Evolutionary conservation across 2,329 filamentous ascomycete genomes (phyloP).

Genomic region (Tolypocladium cylindrosporum): DNA sequence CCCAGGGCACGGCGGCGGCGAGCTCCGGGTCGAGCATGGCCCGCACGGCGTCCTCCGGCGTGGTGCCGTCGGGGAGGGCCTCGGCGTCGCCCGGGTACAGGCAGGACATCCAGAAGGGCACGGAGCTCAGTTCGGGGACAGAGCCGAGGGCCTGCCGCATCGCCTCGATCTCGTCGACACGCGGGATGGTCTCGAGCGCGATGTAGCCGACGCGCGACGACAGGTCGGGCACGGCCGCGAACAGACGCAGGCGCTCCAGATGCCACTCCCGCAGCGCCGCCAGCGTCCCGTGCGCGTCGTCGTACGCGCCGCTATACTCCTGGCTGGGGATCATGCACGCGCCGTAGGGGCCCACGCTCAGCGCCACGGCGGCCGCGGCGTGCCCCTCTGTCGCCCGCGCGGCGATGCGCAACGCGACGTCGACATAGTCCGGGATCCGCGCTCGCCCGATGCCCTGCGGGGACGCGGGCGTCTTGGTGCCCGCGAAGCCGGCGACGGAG

Average conservation of each 20-base stretch:
- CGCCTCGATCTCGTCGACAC: constrained; percentile 51
- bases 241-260: constrained; percentile 39
- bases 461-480: constrained; percentile 31
- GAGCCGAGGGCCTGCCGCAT: constrained; percentile 34
- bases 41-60: constrained; percentile 20
- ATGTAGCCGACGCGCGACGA: constrained; percentile 38
- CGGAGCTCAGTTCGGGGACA: constrained; percentile 11
- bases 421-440: constrained; percentile 30
- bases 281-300: constrained; percentile 32
- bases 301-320: constrained; percentile 56
- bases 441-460: constrained; percentile 31
- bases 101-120: constrained; percentile 51
- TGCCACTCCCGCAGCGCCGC: constrained; percentile 47
- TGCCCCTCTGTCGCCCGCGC: constrained; percentile 17
- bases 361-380: constrained; percentile 30
- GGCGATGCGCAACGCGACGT: constrained; percentile 33
- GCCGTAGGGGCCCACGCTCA: constrained; percentile 58
- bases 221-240: constrained; percentile 29
- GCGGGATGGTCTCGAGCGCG: constrained; percentile 57
- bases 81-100: constrained; percentile 47
- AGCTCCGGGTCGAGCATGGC: constrained; percentile 25
- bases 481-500: constrained; percentile 44
- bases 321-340: constrained; percentile 56
- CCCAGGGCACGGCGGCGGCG: constrained; percentile 37
- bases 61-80: constrained; percentile 46